Conservation (phyloP, 2,329 filamentous ascomycete species). For the Camillea tinctor region DNA sequence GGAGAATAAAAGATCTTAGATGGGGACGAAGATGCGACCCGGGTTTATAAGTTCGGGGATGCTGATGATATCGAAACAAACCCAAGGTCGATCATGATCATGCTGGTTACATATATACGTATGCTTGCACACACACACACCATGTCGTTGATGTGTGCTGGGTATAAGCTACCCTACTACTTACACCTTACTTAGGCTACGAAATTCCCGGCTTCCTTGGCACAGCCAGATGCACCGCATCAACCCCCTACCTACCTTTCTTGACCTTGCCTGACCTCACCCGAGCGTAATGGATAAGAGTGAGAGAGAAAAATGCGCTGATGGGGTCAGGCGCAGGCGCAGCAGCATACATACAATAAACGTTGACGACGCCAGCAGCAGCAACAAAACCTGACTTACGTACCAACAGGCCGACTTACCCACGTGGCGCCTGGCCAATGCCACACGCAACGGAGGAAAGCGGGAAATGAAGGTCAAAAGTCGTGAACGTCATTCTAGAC, state of each 20-base stretch:
- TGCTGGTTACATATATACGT: not conserved
- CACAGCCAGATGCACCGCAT: not conserved
- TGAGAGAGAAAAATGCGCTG: not conserved
- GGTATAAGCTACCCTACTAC: not conserved
- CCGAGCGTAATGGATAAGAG: not conserved
- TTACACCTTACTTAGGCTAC: not conserved
- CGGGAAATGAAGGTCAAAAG: not conserved
- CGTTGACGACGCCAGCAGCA: not conserved
- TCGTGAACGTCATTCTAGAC: not conserved
- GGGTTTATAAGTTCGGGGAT: not conserved
- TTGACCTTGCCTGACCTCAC: not conserved
- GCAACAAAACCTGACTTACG: no score
- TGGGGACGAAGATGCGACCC: no score
- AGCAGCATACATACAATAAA: not conserved
- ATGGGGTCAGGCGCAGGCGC: not conserved
- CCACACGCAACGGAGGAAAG: not conserved
- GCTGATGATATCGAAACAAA: not conserved
- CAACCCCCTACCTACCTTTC: not conserved
- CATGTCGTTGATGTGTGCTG: not conserved
- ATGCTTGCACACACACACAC: not conserved
- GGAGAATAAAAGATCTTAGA: not conserved
- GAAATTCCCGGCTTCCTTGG: not conserved
- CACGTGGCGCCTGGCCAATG: not conserved
- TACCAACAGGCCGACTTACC: not conserved
- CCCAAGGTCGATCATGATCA: not conserved